phyloP scores from a whole-genome alignment of 305 asterid species.

The Plantago rigida region DNA sequence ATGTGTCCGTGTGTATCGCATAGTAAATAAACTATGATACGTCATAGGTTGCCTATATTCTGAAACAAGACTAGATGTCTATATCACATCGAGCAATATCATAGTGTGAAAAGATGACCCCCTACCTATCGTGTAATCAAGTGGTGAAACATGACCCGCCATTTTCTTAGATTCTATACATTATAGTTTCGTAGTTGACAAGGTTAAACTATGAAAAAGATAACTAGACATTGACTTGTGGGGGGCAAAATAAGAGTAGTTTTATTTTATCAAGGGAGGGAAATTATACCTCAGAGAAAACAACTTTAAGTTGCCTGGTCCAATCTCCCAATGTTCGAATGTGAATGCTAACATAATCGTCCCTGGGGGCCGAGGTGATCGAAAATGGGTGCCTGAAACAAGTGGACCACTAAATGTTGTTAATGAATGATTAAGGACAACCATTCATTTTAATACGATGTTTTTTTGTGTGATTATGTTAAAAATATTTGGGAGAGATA shows the following conservation, averaged over 20 bases:
- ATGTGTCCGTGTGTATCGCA: no score
- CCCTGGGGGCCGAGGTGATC: slow-evolving; percentile 79
- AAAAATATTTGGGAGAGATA: no score
- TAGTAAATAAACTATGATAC: no score
- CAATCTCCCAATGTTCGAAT: slow-evolving; percentile 82
- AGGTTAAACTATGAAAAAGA: neutral
- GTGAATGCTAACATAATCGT: slow-evolving; percentile 75
- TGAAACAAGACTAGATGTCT: neutral
- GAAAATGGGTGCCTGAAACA: slow-evolving; percentile 83
- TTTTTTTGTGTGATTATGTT: no score
- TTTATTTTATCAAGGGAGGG: neutral
- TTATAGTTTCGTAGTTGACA: neutral
- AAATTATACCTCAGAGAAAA: slow-evolving; percentile 57
- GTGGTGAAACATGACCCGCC: slow-evolving; percentile 6
- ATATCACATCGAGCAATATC: neutral
- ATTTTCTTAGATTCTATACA: neutral
- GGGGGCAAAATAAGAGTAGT: neutral
- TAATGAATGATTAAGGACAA: neutral
- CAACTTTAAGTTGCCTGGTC: slow-evolving; percentile 74
- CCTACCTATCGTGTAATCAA: neutral
- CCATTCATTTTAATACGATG: neutral
- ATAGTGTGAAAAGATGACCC: slow-evolving; percentile 10
- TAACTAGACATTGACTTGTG: neutral
- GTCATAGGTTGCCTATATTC: neutral
- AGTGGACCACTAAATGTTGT: slow-evolving; percentile 17